Conservation (phyloP, 192 early-diverging fungal genomes). For the Podila clonocystis region DNA sequence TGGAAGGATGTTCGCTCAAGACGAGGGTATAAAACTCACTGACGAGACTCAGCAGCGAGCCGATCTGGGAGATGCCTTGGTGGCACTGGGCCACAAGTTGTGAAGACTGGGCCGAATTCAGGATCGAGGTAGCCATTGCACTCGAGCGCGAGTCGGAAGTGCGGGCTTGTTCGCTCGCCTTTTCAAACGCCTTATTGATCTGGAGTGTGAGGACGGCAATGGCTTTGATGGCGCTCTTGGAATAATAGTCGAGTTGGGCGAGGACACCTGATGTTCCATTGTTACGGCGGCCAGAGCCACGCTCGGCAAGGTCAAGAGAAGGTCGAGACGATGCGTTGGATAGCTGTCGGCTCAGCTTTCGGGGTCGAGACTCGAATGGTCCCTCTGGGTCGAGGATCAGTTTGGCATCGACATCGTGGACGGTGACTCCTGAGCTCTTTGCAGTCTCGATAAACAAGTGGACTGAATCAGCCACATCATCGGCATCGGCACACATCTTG, state of each 20-base stretch:
- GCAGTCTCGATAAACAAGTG: constrained; percentile 69
- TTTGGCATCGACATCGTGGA: constrained; percentile 55
- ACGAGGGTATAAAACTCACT: constrained; percentile 49
- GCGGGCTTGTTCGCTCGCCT: constrained; percentile 4
- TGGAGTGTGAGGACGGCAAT: constrained; percentile 24
- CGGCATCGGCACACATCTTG: constrained; percentile 78
- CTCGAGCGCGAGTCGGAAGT: constrained; percentile 13
- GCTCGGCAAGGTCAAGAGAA: constrained; percentile 5
- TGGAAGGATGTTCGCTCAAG: constrained; percentile 29
- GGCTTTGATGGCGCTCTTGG: constrained; percentile 43
- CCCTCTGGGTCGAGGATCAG: constrained; percentile 43
- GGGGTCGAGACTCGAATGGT: constrained; percentile 19
- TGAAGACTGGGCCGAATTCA: constrained; percentile 43
- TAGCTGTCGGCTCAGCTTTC: constrained; percentile 20
- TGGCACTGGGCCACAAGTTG: constrained; percentile 50
- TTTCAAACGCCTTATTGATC: constrained; percentile 37
- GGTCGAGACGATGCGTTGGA: constrained; percentile 20
- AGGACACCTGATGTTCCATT: constrained; percentile 17
- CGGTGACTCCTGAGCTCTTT: constrained; percentile 42
- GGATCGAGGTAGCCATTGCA: constrained; percentile 24
- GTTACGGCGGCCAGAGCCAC: neutral
- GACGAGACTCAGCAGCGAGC: constrained; percentile 42
- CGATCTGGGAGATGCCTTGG: constrained; percentile 50
- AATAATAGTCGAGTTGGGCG: constrained; percentile 46
- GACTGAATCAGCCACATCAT: constrained; percentile 81